Percentiles rank a stretch among this genome's conserved stretches.
Evolutionary conservation across 139 green algal genomes (phyloP).

Genomic region (Closterium sp.): DNA sequence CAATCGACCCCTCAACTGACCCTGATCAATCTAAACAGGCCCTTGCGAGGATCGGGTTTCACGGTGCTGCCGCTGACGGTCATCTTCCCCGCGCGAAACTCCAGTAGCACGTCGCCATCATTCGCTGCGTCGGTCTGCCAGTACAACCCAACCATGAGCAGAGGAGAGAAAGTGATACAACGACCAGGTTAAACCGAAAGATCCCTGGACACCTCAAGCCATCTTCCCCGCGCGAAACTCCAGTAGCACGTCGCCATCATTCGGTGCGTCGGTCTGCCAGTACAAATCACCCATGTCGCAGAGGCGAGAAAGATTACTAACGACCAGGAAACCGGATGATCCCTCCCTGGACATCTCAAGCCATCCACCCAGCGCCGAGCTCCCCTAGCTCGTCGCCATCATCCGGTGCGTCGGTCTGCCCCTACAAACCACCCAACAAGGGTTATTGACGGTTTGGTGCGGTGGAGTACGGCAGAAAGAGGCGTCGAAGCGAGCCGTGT

Average conservation of each 20-base stretch:
- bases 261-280: not conserved
- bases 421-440: too few species aligned
- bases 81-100: constrained; percentile 55
- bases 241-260: constrained; percentile 28
- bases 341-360: not conserved
- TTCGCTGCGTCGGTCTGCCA: not conserved
- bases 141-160: not conserved
- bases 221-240: constrained; percentile 56
- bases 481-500: not conserved
- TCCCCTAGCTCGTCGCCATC: constrained; percentile 49
- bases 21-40: constrained; percentile 53
- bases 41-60: constrained; percentile 59
- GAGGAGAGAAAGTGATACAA: not conserved
- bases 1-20: constrained; percentile 14
- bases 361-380: constrained; percentile 51
- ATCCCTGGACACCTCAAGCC: not conserved
- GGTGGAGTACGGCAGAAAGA: too few species aligned
- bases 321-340: too few species aligned
- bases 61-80: constrained; percentile 41
- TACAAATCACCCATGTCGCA: too few species aligned
- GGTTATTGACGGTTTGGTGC: too few species aligned
- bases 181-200: not conserved
- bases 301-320: too few species aligned
- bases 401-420: too few species aligned
- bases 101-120: constrained; percentile 29